phyloP scores from a whole-genome alignment of 164 flowering plant genomes.

The Vitis rotundifolia region DNA sequence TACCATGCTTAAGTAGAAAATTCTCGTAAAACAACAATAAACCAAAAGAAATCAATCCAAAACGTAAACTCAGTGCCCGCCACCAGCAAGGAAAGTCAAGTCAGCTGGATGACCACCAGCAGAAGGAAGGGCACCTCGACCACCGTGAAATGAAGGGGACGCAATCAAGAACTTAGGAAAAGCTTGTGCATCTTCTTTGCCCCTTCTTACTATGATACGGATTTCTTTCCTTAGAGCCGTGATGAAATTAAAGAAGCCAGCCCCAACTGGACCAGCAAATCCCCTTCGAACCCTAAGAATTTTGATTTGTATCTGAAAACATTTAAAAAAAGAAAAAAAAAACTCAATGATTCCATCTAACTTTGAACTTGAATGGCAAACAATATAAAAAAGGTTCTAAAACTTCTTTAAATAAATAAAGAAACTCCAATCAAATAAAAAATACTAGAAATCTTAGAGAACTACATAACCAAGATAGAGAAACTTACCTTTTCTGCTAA shows the following conservation, averaged over 20 bases:
- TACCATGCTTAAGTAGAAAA: constrained; percentile 20
- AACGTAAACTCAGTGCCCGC: constrained; percentile 18
- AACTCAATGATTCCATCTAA: too few species aligned
- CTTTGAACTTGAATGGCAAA: too few species aligned
- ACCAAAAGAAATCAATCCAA: not conserved
- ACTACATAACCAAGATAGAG: too few species aligned
- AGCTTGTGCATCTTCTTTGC: constrained; percentile 23
- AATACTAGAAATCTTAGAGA: too few species aligned
- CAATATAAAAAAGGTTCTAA: too few species aligned
- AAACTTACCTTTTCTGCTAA: too few species aligned
- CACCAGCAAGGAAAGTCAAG: constrained; percentile 49
- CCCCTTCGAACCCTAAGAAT: not conserved
- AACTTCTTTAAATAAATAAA: too few species aligned
- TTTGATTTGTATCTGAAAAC: too few species aligned
- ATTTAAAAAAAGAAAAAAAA: too few species aligned
- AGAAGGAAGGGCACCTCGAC: constrained; percentile 50
- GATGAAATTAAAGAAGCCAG: constrained; percentile 32
- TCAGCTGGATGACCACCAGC: constrained; percentile 51
- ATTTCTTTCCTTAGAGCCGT: constrained; percentile 35
- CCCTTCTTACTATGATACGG: constrained; percentile 24
- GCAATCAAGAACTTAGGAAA: constrained; percentile 41
- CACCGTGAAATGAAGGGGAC: constrained; percentile 46
- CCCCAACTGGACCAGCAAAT: constrained; percentile 39
- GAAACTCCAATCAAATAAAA: too few species aligned
- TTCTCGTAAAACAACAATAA: not conserved